Conservation (phyloP, 192 early-diverging fungal genomes). For the Entophlyctis luteolus region DNA sequence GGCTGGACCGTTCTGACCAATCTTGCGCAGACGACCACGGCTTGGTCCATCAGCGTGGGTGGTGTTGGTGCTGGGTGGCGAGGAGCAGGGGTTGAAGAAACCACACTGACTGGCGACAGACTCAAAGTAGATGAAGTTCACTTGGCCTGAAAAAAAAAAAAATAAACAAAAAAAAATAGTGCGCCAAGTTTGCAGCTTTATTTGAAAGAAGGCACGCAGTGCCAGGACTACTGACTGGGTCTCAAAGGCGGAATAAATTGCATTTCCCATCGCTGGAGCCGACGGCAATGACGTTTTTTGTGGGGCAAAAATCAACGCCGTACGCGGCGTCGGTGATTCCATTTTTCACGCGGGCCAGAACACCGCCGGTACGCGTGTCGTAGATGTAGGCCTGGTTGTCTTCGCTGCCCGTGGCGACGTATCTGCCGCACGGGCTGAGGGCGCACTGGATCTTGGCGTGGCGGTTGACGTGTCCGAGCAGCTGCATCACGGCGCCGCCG, state of each 20-base stretch:
- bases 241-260: slow-evolving; percentile 1
- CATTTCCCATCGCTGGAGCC: slow-evolving; percentile 23
- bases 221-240: too few species aligned
- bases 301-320: slow-evolving; percentile 27
- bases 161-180: too few species aligned
- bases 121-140: background rate
- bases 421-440: slow-evolving; percentile 34
- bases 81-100: slow-evolving; percentile 1
- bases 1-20: slow-evolving; percentile 5
- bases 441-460: slow-evolving; percentile 25
- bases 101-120: background rate
- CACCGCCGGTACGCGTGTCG: slow-evolving; percentile 29
- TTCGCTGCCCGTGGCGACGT: slow-evolving; percentile 35
- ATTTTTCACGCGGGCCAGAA: slow-evolving; percentile 7
- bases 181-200: too few species aligned
- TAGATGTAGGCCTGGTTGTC: slow-evolving; percentile 43
- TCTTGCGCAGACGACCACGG: background rate
- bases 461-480: slow-evolving; percentile 40
- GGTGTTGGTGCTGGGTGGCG: slow-evolving; percentile 10
- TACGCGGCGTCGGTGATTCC: slow-evolving; percentile 27
- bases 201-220: too few species aligned
- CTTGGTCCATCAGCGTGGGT: slow-evolving; percentile 1
- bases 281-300: slow-evolving; percentile 6
- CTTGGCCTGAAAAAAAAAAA: too few species aligned
- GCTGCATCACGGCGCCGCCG: slow-evolving; percentile 18